A percentile compares a stretch with the other conserved stretches of the same genome.
Evolutionary conservation across 768 basidiomycete genomes (phyloP).

Genomic region (Calocybe gangraenosa): DNA sequence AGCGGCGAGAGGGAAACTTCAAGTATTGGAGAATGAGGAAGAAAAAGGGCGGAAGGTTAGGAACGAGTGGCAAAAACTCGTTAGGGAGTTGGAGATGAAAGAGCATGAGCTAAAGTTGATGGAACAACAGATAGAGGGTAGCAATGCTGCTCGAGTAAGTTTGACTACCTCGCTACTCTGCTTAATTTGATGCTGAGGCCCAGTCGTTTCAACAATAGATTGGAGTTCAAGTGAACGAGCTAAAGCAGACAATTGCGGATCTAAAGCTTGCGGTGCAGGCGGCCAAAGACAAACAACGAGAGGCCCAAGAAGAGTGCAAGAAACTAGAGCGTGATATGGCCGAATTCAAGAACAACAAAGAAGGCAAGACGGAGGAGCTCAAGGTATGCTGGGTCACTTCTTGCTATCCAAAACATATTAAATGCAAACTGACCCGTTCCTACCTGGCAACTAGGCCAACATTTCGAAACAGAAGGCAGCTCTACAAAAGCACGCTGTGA

Average conservation of each 20-base stretch:
- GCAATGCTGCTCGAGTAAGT: slow-evolving; percentile 84
- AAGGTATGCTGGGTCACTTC: slow-evolving; percentile 49
- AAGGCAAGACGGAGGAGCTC: slow-evolving; percentile 91
- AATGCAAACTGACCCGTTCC: not conserved
- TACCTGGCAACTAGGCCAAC: slow-evolving; percentile 43
- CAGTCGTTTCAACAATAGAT: slow-evolving; percentile 44
- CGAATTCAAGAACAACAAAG: slow-evolving; percentile 99
- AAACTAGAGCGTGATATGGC: slow-evolving; percentile 95
- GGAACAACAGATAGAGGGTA: slow-evolving; percentile 81
- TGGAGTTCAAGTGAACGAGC: slow-evolving; percentile 70
- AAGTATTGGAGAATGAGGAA: slow-evolving; percentile 53
- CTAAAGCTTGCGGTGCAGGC: slow-evolving; percentile 54
- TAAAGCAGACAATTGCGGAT: slow-evolving; percentile 59
- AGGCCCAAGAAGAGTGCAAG: slow-evolving; percentile 71
- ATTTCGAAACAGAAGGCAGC: slow-evolving; percentile 79
- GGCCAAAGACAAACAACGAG: slow-evolving; percentile 74
- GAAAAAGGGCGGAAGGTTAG: slow-evolving; percentile 45
- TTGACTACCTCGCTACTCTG: not conserved
- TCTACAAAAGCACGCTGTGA: slow-evolving; percentile 75
- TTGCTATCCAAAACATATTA: not conserved
- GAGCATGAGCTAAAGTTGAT: slow-evolving; percentile 80
- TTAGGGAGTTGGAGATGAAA: slow-evolving; percentile 81
- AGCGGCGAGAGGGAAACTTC: slow-evolving; percentile 43
- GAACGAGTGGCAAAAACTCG: slow-evolving; percentile 56
- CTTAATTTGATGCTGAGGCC: not conserved